Base-by-base conservation (phyloP, 495 filamentous ascomycete genomes). In the Monascus purpureus region DNA sequence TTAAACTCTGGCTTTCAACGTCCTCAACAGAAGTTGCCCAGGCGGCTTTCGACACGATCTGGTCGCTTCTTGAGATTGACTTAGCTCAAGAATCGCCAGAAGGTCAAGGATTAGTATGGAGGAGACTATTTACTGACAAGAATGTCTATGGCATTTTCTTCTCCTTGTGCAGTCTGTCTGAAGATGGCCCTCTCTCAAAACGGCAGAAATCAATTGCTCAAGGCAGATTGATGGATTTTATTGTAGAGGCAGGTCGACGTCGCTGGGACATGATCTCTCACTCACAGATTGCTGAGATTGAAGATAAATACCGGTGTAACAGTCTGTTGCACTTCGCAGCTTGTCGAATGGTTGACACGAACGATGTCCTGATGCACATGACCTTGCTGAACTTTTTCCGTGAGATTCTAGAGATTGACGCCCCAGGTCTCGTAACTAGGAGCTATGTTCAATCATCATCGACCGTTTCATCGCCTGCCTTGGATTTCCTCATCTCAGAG, bases 361-460 rank as follows among this genome's bases (percentile, higher is more conserved):
- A 60, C 24, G 86, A 94, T 43, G 61, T 77, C 15, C 55, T 94
- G 38, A 81, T 93, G 78, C 80, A 88, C 39, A 66, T 82, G 42
- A 82, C 65, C 13, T 54, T 90, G 29, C 61, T 92, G 29, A 73
- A 82, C 41, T 90, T 90, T 46, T 83, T 75, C 39, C 66, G 71
- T 29, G 63, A 70, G n/a, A 57, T 82, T 25, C 44, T 86, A 9
- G 65, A 68, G 28, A 52, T 56, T 20, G 53, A 61, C 33, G 43
- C 52, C 6, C 55, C 56, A 6, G 53, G 57, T 37, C 48, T 63
- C 6, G 38, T 39, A 14, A 49, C 53, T 25, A 45, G 47, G 6
- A 46, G 37, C 15, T 43, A 39, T 40, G 48, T 55, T 18, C 49
- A 58, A 13, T 58, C 55, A 8, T 35, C 41, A 9, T 60, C 57